Percentiles rank a stretch among this genome's conserved stretches.
phyloP scores from a whole-genome alignment of 352 stramenopile species.

The Phytopythium montanum region DNA sequence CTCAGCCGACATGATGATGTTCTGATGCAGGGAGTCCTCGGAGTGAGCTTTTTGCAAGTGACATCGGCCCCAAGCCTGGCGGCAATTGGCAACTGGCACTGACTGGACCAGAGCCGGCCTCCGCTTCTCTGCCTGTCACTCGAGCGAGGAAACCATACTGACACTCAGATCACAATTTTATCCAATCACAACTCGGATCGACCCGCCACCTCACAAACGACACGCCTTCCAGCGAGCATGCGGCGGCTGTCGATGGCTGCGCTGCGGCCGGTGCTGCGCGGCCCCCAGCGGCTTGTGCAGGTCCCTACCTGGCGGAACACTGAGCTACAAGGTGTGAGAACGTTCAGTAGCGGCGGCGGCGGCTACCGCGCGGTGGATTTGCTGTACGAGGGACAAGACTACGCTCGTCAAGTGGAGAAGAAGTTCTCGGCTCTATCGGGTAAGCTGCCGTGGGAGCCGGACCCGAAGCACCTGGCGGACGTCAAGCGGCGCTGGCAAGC shows the following conservation, averaged over 20 bases:
- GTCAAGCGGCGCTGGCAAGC: conserved; percentile 56
- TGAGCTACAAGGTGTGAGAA: neutral
- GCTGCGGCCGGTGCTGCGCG: neutral
- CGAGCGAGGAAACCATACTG: neutral
- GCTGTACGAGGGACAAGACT: conserved; percentile 75
- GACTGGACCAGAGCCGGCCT: conserved; percentile 37
- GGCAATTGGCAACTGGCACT: neutral
- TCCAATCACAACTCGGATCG: neutral
- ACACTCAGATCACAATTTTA: neutral
- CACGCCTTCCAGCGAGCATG: conserved; percentile 1
- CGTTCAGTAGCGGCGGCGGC: conserved; percentile 7
- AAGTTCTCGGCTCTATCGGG: conserved; percentile 75
- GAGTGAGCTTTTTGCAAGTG: conserved; percentile 35
- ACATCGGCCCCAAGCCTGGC: neutral
- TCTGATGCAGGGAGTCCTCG: conserved; percentile 49
- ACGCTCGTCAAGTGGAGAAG: conserved; percentile 59
- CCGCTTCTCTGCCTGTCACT: neutral
- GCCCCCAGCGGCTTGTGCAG: neutral
- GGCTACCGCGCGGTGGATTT: conserved; percentile 29
- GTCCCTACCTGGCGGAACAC: neutral
- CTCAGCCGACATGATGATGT: conserved; percentile 87
- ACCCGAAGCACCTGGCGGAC: conserved; percentile 45
- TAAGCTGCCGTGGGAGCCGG: conserved; percentile 76
- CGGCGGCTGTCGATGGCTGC: conserved; percentile 11
- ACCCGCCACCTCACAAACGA: conserved; percentile 1